Evolutionary conservation across 345 rosid genomes (phyloP), one percentile per base, ranked within the genome.

Genomic region (Acer negundo): DNA sequence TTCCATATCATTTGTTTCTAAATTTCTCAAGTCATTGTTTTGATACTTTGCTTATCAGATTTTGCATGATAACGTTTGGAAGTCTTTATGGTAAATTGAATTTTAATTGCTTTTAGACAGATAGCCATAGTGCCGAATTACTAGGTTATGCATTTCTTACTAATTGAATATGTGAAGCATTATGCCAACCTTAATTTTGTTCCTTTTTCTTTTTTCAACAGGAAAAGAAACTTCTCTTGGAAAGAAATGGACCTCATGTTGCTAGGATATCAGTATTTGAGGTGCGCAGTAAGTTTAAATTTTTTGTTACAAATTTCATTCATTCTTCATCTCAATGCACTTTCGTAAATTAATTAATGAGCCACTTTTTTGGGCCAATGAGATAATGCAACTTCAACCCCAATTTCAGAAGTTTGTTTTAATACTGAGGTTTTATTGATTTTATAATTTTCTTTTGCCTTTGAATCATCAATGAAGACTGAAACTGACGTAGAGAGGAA

Each of bases 161-260:
- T 67, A 22, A 4, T 77, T 40, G 23, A 64, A 31, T 55, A 53
- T 73, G 31, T 79, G 24, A 71, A 51, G 8, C 51, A 62, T 74
- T 47, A 55, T 72, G 66, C 49, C 35, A 23, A 75, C 55, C 67
- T 70, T 19, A 46, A 44, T 15, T 44, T 59, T 40, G 13, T 46
- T 56, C 42, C 78, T 69, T 80, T 62, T 70, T 71, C 28, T 79
- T 62, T 70, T 69, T n/a, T 79, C 10, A n/a, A 70, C 82, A 95
- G 99, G 97, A 95, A 74, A 95, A 91, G 85, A 95, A 95, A 78
- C 91, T 95, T 83, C 90, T 93, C 19, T 84, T 95, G 89, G 99
- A 93, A 72, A 90, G 77, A 71, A 89, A 87, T 80, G 98, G 97
- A 51, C 93, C 99, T 78, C 91, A 83, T 82, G 81, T 92, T 82